Conservation (phyloP, 176 grass and related monocot species). For the Phoenix roebelenii region DNA sequence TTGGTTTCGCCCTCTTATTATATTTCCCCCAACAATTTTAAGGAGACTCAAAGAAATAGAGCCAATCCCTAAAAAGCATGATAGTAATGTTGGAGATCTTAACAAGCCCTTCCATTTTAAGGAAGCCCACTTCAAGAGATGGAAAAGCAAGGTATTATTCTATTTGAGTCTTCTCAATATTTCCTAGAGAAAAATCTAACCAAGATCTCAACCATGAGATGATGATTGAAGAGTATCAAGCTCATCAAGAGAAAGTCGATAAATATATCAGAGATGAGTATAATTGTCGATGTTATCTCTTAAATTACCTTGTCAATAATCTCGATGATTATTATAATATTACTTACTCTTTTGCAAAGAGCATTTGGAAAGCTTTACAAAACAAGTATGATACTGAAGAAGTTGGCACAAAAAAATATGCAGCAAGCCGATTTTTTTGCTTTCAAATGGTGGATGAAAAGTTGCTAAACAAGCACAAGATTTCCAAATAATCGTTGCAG, state of each 20-base stretch:
- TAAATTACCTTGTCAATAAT: neutral
- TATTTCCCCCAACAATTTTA: neutral
- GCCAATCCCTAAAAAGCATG: neutral
- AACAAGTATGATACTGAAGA: neutral
- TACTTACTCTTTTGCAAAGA: neutral
- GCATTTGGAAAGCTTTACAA: neutral
- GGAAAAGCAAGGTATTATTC: neutral
- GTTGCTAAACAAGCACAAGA: too few species aligned
- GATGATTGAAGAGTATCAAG: too few species aligned
- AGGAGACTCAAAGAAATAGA: neutral
- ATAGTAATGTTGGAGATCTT: neutral
- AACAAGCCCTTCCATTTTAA: neutral
- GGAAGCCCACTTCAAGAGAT: neutral
- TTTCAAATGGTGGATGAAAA: too few species aligned
- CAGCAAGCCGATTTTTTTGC: too few species aligned
- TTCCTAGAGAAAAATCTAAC: neutral
- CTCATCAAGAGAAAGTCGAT: neutral
- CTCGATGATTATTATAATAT: neutral
- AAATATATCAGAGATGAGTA: neutral
- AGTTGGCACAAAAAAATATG: too few species aligned
- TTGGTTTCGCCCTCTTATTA: too few species aligned
- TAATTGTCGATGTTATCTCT: neutral
- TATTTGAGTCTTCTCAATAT: neutral
- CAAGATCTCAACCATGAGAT: too few species aligned
- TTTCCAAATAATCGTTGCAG: too few species aligned